Conservation (phyloP, 23 red algal genomes). For the Gracilaria domingensis region DNA sequence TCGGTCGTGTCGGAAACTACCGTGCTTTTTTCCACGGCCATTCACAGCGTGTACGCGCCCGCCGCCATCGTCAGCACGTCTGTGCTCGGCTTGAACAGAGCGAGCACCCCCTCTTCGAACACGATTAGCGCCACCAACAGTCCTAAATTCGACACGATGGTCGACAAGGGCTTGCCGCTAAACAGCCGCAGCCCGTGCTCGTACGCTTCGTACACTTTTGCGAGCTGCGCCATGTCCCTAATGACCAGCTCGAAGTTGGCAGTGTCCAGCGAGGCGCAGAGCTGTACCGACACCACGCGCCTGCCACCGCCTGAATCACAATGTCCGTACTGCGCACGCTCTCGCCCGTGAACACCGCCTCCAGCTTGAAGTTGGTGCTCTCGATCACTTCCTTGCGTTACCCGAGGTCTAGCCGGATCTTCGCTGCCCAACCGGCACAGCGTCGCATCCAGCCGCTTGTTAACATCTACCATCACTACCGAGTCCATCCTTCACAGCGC, state of each 20-base stretch:
- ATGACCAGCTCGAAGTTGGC: conserved; percentile 33
- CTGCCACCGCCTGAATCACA: neutral
- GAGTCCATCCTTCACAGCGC: conserved; percentile 24
- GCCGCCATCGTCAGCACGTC: conserved; percentile 45
- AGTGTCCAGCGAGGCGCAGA: neutral
- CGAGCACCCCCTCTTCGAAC: conserved; percentile 11
- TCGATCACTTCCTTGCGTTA: conserved; percentile 26
- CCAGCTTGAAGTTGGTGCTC: conserved; percentile 25
- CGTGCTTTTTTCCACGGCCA: too few species aligned
- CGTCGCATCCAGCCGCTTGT: neutral
- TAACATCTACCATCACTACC: conserved; percentile 23
- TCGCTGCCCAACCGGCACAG: conserved; percentile 28
- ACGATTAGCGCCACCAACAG: conserved; percentile 30
- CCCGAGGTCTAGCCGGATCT: conserved; percentile 22
- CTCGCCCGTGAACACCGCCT: conserved; percentile 23
- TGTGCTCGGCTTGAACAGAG: conserved; percentile 20
- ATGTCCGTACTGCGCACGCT: neutral
- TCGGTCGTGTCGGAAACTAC: too few species aligned
- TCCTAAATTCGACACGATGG: conserved; percentile 2
- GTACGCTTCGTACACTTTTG: conserved; percentile 43
- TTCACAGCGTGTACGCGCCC: too few species aligned
- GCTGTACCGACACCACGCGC: conserved; percentile 20
- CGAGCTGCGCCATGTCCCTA: conserved; percentile 32
- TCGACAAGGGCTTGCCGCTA: conserved; percentile 43
- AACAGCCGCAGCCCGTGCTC: conserved; percentile 35